phyloP scores from a whole-genome alignment of 495 filamentous ascomycete genomes.

The Aspergillus hancockii region DNA sequence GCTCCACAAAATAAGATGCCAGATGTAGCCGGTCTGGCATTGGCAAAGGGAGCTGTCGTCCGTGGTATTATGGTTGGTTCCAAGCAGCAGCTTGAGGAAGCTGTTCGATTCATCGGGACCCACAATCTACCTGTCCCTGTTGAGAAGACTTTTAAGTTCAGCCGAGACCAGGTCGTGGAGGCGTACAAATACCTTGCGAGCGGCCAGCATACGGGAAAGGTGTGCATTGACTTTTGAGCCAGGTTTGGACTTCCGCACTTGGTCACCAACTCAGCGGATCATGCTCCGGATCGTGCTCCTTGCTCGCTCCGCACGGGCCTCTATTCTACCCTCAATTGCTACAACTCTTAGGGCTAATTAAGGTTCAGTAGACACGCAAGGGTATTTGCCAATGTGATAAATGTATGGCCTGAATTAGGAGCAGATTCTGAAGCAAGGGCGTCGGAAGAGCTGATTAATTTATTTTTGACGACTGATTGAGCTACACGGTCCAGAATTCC shows the following conservation, averaged over 20 bases:
- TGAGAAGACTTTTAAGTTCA: conserved; percentile 20
- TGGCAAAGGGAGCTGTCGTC: conserved; percentile 16
- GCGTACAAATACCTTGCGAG: conserved; percentile 11
- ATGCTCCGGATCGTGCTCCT: not conserved
- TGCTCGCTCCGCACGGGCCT: no score
- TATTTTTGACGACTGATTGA: no score
- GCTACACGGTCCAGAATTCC: no score
- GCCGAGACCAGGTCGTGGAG: conserved; percentile 15
- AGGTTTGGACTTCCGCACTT: no score
- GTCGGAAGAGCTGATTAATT: no score
- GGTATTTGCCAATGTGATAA: no score
- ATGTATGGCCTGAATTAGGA: no score
- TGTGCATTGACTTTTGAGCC: conserved; percentile 12
- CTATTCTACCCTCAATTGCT: no score
- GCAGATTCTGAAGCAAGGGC: no score
- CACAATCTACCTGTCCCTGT: conserved; percentile 15
- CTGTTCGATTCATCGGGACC: conserved; percentile 10
- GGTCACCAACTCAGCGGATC: no score
- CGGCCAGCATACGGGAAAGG: conserved; percentile 21
- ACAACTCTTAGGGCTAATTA: no score
- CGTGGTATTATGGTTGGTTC: conserved; percentile 19
- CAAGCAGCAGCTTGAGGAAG: conserved; percentile 18
- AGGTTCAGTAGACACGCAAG: no score
- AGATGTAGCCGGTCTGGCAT: conserved; percentile 14
- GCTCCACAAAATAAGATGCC: conserved; percentile 6